Evolutionary conservation across 352 stramenopile species (phyloP), one percentile per base, ranked within the genome.

Genomic region (Peronospora farinosa): DNA sequence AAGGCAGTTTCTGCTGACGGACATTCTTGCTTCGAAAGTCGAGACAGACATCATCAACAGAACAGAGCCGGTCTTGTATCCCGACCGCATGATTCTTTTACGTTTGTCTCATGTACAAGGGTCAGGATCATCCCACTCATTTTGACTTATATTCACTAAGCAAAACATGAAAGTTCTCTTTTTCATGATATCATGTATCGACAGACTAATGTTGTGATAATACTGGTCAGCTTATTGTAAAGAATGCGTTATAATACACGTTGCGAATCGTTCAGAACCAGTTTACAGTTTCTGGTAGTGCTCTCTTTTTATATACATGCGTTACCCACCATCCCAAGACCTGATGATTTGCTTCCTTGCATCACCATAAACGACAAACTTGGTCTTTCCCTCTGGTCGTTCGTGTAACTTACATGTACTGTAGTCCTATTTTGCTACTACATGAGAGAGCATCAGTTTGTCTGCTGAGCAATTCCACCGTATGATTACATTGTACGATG

Each of bases 81-180:
- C 5, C 3, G 11, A 1, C 31, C 5, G 13, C 10, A 37, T 36
- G 32, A 37, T 32, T 11, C 50, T 57, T 57, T 57, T 47, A 27
- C 33, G 17, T 17, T 50, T 57, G 35, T 57, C 48, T 17, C 48
- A 32, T 27, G 23, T 3, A 32, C 28, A 32, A 32, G 28, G 27
- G 36, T 49, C 21, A 23, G 28, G 23, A 5, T 27, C 23, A 27
- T 27, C 23, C 21, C 23, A 27, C 23, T 27, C 2, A 27, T 4
- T 27, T 58, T 47, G 5, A 48, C 51, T 48, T 54, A 43, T 0
- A 33, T 48, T 19, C 16, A 13, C 9, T 38, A 16, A 16, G 33
- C 28, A 32, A 11, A 3, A 3, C 28, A 3, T 32, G 1, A 12
- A 32, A 9, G 7, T 12, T 7, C 10, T 32, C 10, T 32, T 32